Evolutionary conservation across 1,284 basidiomycete species (phyloP).

Genomic region (Singerocomus rubriflavus): DNA sequence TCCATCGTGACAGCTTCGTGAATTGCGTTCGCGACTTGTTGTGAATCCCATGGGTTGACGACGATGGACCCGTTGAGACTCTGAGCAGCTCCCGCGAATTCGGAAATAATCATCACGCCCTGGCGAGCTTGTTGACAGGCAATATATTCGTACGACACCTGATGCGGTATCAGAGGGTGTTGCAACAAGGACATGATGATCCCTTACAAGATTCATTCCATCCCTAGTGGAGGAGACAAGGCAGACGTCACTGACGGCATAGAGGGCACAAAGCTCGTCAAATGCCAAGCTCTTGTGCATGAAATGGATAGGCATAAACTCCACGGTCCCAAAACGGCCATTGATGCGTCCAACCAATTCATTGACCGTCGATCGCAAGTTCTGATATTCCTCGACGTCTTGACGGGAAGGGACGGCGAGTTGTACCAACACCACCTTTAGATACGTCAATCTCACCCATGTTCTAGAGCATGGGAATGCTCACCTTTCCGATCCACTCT

Average conservation of each 20-base stretch:
- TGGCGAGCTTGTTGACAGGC: constrained; percentile 91
- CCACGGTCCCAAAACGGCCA: constrained; percentile 96
- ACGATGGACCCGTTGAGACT: constrained; percentile 91
- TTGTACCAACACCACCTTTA: constrained; percentile 91
- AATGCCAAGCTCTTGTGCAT: constrained; percentile 95
- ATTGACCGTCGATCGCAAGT: constrained; percentile 93
- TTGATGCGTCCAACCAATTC: constrained; percentile 98
- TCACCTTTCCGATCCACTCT: constrained; percentile 96
- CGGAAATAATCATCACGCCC: constrained; percentile 96
- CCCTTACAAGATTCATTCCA: constrained; percentile 92
- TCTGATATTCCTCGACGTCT: constrained; percentile 99
- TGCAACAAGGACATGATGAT: constrained; percentile 1
- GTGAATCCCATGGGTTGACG: constrained; percentile 95
- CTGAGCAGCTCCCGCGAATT: constrained; percentile 98
- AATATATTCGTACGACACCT: constrained; percentile 99
- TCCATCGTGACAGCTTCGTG: constrained; percentile 93
- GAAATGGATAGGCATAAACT: constrained; percentile 99
- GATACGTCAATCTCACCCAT: constrained; percentile 2
- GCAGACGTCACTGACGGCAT: constrained; percentile 95
- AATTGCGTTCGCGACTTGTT: constrained; percentile 95
- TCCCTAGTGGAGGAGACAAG: constrained; percentile 94
- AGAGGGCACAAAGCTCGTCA: constrained; percentile 95
- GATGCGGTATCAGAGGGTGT: constrained; percentile 14
- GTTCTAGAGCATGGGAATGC: background rate
- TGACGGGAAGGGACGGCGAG: constrained; percentile 96